Evolutionary conservation across 1,284 basidiomycete species (phyloP), one percentile per base, ranked within the genome.

Genomic region (Taiwanofungus camphoratus): DNA sequence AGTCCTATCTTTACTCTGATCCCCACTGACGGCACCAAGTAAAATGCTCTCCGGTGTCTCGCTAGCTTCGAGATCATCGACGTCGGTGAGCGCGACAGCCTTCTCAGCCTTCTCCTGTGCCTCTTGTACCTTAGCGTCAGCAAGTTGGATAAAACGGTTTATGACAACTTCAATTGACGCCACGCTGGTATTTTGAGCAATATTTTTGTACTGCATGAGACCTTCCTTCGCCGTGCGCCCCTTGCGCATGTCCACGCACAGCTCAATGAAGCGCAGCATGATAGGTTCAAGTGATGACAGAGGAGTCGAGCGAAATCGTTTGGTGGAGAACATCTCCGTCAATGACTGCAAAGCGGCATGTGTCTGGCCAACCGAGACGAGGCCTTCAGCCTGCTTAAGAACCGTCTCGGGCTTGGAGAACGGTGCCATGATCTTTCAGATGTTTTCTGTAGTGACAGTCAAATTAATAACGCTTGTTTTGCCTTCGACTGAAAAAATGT

Each of bases 131-230:
- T 94, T 94, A 23, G 79, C 77, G 63, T 97, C 92, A 13, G 93
- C 84, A 38, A 92, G 77, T 50, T 83, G 78, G 57, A 99, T 79
- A 62, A 99, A 97, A 49, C 81, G 78, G 52, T 85, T 88, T 59
- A 99, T 88, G 58, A 98, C 93, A 44, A 79, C 74, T 65, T 99
- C 95, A 61, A 99, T 94, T 50, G 90, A 92, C 40, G 78, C 79
- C 21, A 97, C 91, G 60, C 83, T 91, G 19, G 87, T 83, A 61
- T 96, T 95, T 62, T 98, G 94, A 0, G 90, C 90, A 51, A 94
- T 92, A 63, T 95, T 95, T 73, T 94, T 95, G 78, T 87, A 97
- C 63, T 93, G 88, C 82, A 92, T 90, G 36, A 99, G 79, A 23
- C 92, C 95, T 59, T 96, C 92, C 64, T 96, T 95, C 16, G 92